Base-by-base conservation (phyloP, 257 asterid genomes). In the Perilla frutescens region DNA sequence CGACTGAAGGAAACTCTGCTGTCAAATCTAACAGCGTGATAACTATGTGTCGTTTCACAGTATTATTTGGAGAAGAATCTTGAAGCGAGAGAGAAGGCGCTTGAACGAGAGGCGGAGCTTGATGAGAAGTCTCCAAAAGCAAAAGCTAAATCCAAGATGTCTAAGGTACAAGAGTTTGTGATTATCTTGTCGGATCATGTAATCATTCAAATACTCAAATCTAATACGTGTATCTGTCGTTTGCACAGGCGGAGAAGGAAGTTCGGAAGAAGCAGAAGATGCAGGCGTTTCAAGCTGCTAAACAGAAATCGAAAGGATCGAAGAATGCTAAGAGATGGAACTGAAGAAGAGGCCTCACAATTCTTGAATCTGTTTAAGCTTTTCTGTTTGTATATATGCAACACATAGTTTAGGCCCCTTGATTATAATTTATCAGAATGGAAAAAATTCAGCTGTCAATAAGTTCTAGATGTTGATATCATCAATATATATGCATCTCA, bases 31-130 rank as follows among this genome's bases (percentile, higher is more conserved):
- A 56, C 39, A 8, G 3, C 32, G 2, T 14, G 11, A 44, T 58
- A 9, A 34, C 11, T 36, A 36, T 20, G 59, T 56, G 5, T 10
- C 3, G 20, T 7, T 2, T 20, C 12, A 44, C 97, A 95, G 99
- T 95, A 92, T 78, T 95, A 95, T 79, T 81, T 95, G 82, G 99
- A 95, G 96, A 95, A 90, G 88, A 95, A 95, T 81, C 90, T 95
- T 58, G 99, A 95, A 75, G 97, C 97, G 15, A 89, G 99, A 78
- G 84, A 84, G 59, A 89, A 82, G 82, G 97, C 84, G 79, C 92
- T 92, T n/a, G 99, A 95, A 79, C 86, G 99, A n/a, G 98, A 95
- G 84, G 99, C 96, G 15, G 99, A 95, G 88, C 81, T 95, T 2
- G 97, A 95, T 62, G 97, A 89, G 47, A 90, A 88, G 83, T 81